These are phyloP conservation scores for Austroboletus niveus DNA, from an alignment of 1,284 basidiomycete genomes.

Conservation along the genomic window DNA sequence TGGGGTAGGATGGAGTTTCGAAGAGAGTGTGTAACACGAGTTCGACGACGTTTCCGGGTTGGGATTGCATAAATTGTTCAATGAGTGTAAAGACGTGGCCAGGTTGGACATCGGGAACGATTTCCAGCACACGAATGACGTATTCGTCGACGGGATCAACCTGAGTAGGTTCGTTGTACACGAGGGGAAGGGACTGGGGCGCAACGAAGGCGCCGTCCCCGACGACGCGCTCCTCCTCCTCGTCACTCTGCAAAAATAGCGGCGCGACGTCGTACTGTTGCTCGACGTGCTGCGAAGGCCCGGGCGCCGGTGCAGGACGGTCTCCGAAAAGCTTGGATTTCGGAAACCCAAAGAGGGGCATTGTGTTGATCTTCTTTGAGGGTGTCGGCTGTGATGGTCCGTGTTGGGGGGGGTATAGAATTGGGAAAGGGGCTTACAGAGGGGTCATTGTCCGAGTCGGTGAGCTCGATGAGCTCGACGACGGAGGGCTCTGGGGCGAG, in stretches of 20 bases:
- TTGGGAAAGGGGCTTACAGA: neutral
- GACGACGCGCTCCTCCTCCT: constrained; percentile 6
- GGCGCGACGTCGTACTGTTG: constrained; percentile 3
- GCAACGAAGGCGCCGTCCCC: too few species aligned
- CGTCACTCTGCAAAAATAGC: constrained; percentile 21
- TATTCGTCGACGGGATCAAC: constrained; percentile 17
- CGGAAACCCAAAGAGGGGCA: constrained; percentile 10
- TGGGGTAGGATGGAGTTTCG: constrained; percentile 63
- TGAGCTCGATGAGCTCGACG: constrained; percentile 28
- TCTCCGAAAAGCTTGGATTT: constrained; percentile 5
- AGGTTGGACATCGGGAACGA: constrained; percentile 65
- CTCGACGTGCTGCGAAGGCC: constrained; percentile 6
- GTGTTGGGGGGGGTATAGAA: neutral
- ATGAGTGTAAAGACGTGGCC: constrained; percentile 49
- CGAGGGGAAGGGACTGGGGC: too few species aligned
- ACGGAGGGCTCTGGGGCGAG: constrained; percentile 5
- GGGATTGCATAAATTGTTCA: constrained; percentile 34
- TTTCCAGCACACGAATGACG: constrained; percentile 55
- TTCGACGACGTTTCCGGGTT: constrained; percentile 44
- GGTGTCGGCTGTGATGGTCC: constrained; percentile 4
- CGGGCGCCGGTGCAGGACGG: constrained; percentile 2
- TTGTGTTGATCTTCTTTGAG: neutral
- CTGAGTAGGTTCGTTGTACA: neutral
- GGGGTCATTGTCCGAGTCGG: constrained; percentile 27
- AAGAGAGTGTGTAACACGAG: constrained; percentile 57